These are phyloP conservation scores for Helicocarpus griseus DNA, from an alignment of 2,329 filamentous ascomycete species.

Conservation along the genomic window DNA sequence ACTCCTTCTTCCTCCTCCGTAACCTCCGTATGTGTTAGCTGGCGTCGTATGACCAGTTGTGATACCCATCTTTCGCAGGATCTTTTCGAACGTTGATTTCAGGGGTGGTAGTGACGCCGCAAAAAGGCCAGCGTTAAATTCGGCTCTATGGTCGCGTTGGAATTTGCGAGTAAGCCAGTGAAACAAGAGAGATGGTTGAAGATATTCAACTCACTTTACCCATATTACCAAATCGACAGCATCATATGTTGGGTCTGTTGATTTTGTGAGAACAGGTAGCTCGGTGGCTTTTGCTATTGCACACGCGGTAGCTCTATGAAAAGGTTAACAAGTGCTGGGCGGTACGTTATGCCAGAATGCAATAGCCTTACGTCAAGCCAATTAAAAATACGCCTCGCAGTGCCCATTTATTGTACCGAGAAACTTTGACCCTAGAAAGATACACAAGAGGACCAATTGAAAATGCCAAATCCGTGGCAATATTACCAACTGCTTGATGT, in stretches of 20 bases:
- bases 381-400: neutral
- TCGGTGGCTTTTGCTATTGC: slow-evolving; percentile 1
- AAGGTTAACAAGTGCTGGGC: neutral
- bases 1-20: neutral
- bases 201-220: neutral
- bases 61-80: neutral
- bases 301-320: neutral
- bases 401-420: slow-evolving; percentile 1
- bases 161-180: too few species aligned
- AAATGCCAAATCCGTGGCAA: neutral
- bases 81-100: neutral
- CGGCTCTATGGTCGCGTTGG: neutral
- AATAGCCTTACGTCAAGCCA: neutral
- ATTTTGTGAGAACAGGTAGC: neutral
- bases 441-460: neutral
- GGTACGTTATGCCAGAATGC: neutral
- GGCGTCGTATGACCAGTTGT: neutral
- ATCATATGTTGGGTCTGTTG: neutral
- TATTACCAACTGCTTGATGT: neutral
- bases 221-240: neutral
- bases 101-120: neutral
- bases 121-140: slow-evolving; percentile 1
- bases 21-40: neutral
- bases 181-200: too few species aligned
- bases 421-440: neutral